These are phyloP conservation scores for Elasticomyces elasticus DNA, from an alignment of 495 filamentous ascomycete genomes.

Conservation along the genomic window DNA sequence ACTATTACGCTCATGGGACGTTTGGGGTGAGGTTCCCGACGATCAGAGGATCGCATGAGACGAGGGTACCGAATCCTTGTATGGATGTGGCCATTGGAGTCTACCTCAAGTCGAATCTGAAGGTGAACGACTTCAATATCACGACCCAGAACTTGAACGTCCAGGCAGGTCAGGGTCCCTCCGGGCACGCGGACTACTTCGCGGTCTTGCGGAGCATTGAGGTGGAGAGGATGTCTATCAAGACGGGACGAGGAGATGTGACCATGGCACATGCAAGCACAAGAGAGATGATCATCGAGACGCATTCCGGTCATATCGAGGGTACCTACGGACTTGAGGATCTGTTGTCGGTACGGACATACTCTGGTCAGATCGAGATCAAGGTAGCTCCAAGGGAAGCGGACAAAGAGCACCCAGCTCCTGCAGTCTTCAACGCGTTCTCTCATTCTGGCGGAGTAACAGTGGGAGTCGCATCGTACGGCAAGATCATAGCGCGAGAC, in stretches of 20 bases:
- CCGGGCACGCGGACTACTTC: background rate
- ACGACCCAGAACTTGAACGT: constrained; percentile 1
- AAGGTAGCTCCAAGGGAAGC: constrained; percentile 23
- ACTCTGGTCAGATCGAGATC: constrained; percentile 25
- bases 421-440: constrained; percentile 22
- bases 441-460: constrained; percentile 24
- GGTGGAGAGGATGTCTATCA: too few species aligned
- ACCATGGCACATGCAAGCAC: constrained; percentile 9
- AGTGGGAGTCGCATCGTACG: constrained; percentile 14
- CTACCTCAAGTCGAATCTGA: background rate
- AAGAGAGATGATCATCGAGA: constrained; percentile 24
- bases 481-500: constrained; percentile 25
- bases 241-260: constrained; percentile 1
- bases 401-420: constrained; percentile 3
- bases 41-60: background rate
- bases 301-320: constrained; percentile 22
- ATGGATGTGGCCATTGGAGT: background rate
- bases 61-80: background rate
- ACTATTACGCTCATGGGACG: background rate
- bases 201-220: too few species aligned
- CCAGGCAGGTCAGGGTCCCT: background rate
- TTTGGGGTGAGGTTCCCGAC: background rate
- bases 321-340: constrained; percentile 27
- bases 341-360: constrained; percentile 24
- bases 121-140: background rate